Conservation (phyloP, 2,329 filamentous ascomycete species). For the Trichophyton rubrum region DNA sequence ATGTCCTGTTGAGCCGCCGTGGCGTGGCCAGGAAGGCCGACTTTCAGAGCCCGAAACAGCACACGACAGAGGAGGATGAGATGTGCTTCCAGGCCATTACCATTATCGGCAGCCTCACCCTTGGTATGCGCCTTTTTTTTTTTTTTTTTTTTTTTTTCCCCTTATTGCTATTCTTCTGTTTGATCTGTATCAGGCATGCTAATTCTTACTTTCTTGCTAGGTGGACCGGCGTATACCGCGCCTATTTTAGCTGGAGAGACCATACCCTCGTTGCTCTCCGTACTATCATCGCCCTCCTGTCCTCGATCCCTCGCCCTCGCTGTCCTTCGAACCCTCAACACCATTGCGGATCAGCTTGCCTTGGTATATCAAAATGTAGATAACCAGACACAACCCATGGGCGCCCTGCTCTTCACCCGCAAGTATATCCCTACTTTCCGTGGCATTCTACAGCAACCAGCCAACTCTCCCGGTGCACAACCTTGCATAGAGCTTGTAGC, state of each 20-base stretch:
- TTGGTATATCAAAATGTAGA: constrained; percentile 38
- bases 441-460: constrained; percentile 51
- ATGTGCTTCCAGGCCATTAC: constrained; percentile 67
- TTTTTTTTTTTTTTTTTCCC: not conserved
- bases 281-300: constrained; percentile 53
- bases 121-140: constrained; percentile 47
- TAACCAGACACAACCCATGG: constrained; percentile 41
- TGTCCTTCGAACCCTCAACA: constrained; percentile 60
- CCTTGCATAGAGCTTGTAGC: constrained; percentile 34
- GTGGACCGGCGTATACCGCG: constrained; percentile 63
- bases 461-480: constrained; percentile 42
- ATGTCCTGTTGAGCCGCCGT: constrained; percentile 36
- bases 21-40: constrained; percentile 23
- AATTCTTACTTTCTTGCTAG: constrained; percentile 33
- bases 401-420: constrained; percentile 52
- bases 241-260: constrained; percentile 58
- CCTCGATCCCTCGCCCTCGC: constrained; percentile 57
- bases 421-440: constrained; percentile 51
- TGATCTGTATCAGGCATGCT: not conserved
- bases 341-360: constrained; percentile 53
- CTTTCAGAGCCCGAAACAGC: constrained; percentile 19
- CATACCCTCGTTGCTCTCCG: constrained; percentile 57
- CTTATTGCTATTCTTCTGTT: not conserved
- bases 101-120: constrained; percentile 71
- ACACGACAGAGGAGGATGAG: constrained; percentile 48